Conservation (phyloP, 257 asterid species). For the Datura wrightii region DNA sequence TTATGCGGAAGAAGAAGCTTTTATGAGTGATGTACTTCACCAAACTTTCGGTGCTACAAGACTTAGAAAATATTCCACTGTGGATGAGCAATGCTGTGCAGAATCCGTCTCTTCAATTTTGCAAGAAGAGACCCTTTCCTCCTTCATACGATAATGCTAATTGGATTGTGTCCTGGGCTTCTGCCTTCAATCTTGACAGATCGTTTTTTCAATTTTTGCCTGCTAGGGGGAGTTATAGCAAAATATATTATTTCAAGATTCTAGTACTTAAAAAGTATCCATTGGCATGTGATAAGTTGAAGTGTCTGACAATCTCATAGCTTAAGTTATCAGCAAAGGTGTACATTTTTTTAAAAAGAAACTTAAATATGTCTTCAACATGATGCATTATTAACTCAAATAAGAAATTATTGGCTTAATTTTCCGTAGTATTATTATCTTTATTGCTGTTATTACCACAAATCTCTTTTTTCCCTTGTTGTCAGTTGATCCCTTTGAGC, state of each 20-base stretch:
- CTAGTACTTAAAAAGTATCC: neutral
- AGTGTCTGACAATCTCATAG: neutral
- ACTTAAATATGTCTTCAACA: neutral
- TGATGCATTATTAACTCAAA: neutral
- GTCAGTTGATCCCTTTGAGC: conserved; percentile 88
- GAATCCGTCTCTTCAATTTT: neutral
- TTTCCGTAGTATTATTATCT: neutral
- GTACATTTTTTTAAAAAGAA: neutral
- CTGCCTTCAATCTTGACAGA: neutral
- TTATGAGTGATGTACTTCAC: conserved; percentile 13
- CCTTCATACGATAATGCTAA: neutral
- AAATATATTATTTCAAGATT: neutral
- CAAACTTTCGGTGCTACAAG: conserved; percentile 11
- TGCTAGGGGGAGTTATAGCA: neutral
- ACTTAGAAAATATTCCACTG: neutral
- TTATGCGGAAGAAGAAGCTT: neutral
- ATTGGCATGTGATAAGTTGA: neutral
- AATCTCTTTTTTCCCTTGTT: conserved; percentile 2
- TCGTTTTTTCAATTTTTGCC: neutral
- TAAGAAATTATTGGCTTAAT: neutral
- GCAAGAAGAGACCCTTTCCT: no score
- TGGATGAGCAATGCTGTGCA: neutral
- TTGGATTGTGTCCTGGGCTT: neutral
- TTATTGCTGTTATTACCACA: neutral
- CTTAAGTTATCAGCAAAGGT: neutral